phyloP scores from a whole-genome alignment of 805 yeast genomes.

The Dipodascus albidus region DNA sequence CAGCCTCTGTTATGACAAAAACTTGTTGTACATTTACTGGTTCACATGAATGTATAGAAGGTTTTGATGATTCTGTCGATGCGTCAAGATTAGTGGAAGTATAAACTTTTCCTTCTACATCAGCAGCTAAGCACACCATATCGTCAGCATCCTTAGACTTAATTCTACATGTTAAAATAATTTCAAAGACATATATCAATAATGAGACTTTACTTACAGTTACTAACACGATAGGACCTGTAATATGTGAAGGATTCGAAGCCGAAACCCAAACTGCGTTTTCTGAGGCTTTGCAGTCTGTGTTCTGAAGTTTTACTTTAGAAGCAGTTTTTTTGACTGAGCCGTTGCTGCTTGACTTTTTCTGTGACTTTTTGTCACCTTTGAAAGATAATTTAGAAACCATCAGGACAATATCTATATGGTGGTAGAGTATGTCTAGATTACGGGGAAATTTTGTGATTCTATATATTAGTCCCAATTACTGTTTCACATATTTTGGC shows the following conservation, averaged over 20 bases:
- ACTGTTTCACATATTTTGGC: too few relatives aligned
- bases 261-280: constrained; percentile 24
- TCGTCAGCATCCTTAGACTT: constrained; percentile 4
- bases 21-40: constrained; percentile 27
- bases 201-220: constrained; percentile 8
- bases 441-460: too few relatives aligned
- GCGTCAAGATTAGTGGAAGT: constrained; percentile 14
- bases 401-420: constrained; percentile 16
- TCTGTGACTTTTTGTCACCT: constrained; percentile 23
- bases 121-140: constrained; percentile 14
- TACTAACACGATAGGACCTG: constrained; percentile 26
- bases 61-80: constrained; percentile 1
- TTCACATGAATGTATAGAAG: constrained; percentile 17
- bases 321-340: constrained; percentile 12
- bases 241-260: constrained; percentile 16
- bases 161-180: too few relatives aligned
- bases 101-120: constrained; percentile 17
- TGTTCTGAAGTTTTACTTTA: not conserved
- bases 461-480: too few relatives aligned
- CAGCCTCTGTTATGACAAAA: constrained; percentile 18
- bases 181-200: too few relatives aligned
- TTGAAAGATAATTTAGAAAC: constrained; percentile 29
- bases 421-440: not conserved
- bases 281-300: constrained; percentile 4
- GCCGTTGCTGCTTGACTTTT: too few relatives aligned